Conservation (phyloP, 2,329 filamentous ascomycete species). For the Coniochaeta sp. region DNA sequence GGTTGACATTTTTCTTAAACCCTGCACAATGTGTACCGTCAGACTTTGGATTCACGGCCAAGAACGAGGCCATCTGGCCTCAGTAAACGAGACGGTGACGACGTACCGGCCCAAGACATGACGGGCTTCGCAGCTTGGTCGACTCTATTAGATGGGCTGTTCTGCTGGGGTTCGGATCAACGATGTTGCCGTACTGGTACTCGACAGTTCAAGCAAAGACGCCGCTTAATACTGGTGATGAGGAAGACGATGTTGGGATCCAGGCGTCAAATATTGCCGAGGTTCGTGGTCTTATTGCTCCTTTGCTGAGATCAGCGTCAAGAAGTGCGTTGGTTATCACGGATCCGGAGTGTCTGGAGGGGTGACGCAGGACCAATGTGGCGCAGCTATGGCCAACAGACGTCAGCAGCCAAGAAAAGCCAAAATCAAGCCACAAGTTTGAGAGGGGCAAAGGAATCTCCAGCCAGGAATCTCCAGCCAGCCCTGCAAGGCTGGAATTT, state of each 20-base stretch:
- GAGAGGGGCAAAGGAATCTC: neutral
- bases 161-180: neutral
- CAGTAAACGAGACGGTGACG: neutral
- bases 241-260: neutral
- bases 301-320: neutral
- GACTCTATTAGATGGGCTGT: neutral
- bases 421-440: neutral
- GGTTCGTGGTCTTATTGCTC: neutral
- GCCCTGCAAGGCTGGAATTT: neutral
- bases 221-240: neutral
- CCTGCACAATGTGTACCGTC: slow-evolving; percentile 33
- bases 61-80: slow-evolving; percentile 4
- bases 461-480: neutral
- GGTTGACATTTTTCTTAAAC: slow-evolving; percentile 96
- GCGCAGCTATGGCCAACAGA: neutral
- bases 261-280: neutral
- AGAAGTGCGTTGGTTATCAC: neutral
- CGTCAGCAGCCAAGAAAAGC: neutral
- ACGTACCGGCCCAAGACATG: slow-evolving; percentile 41
- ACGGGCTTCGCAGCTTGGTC: slow-evolving; percentile 13
- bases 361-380: neutral
- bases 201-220: neutral
- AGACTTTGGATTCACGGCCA: slow-evolving; percentile 1
- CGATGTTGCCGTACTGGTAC: neutral
- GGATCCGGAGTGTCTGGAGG: neutral